Conservation (phyloP, 2,329 filamentous ascomycete species). For the Gliomastix tumulicola region DNA sequence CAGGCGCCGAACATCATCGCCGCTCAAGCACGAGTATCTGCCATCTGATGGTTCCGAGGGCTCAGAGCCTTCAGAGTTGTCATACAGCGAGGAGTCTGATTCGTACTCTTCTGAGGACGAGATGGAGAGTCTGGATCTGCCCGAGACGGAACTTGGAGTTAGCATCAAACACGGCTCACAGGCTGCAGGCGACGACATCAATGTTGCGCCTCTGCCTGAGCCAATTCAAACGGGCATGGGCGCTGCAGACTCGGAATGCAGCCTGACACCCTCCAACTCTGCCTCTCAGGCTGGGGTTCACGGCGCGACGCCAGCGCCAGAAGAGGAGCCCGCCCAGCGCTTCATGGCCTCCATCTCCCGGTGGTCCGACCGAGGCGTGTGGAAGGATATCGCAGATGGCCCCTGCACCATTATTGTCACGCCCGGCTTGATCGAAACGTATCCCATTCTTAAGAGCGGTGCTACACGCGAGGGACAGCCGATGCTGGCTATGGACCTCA, state of each 20-base stretch:
- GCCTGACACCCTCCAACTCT: slow-evolving; percentile 72
- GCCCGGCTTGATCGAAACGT: slow-evolving; percentile 53
- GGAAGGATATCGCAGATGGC: slow-evolving; percentile 50
- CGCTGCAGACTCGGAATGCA: slow-evolving; percentile 46
- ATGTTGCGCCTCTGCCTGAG: slow-evolving; percentile 14
- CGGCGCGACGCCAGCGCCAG: slow-evolving; percentile 31
- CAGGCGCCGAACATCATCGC: slow-evolving; percentile 77
- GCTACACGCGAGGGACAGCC: too few species aligned
- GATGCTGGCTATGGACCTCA: slow-evolving; percentile 72
- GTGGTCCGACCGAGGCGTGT: slow-evolving; percentile 55
- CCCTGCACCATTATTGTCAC: slow-evolving; percentile 48
- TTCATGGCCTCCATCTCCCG: slow-evolving; percentile 51
- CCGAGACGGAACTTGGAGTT: slow-evolving; percentile 50
- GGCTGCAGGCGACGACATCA: not conserved
- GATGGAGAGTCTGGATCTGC: slow-evolving; percentile 52
- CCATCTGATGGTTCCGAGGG: slow-evolving; percentile 67
- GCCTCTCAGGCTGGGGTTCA: slow-evolving; percentile 64
- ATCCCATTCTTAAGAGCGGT: too few species aligned
- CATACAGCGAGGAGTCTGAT: slow-evolving; percentile 44
- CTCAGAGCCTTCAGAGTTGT: slow-evolving; percentile 42
- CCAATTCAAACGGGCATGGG: too few species aligned
- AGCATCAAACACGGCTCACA: slow-evolving; percentile 34
- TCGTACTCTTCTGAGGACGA: slow-evolving; percentile 45
- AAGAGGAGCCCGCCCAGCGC: slow-evolving; percentile 33
- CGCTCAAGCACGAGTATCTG: slow-evolving; percentile 93